A percentile compares a stretch with the other conserved stretches of the same genome.
These are phyloP conservation scores for Cladophialophora immunda DNA, from an alignment of 2,329 filamentous ascomycete species.

Conservation along the genomic window DNA sequence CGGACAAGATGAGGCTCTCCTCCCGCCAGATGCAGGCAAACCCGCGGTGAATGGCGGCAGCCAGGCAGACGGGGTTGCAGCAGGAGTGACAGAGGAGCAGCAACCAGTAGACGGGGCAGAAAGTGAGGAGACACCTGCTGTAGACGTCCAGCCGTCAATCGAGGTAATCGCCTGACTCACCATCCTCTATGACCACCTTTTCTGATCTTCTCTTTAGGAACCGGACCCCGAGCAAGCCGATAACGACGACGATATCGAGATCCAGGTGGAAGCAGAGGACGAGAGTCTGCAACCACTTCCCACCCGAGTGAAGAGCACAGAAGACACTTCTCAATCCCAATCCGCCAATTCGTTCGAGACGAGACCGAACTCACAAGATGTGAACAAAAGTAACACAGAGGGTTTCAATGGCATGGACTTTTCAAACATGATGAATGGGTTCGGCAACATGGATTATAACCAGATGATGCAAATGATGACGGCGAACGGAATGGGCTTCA, in stretches of 20 bases:
- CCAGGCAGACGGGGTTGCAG: slow-evolving; percentile 14
- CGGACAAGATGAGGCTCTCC: slow-evolving; percentile 33
- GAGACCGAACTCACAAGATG: slow-evolving; percentile 24
- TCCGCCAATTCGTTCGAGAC: slow-evolving; percentile 14
- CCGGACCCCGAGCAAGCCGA: slow-evolving; percentile 28
- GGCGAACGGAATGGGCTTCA: slow-evolving; percentile 49
- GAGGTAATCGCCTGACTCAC: slow-evolving; percentile 28
- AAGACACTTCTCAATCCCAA: slow-evolving; percentile 28
- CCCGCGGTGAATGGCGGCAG: slow-evolving; percentile 18
- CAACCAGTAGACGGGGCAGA: slow-evolving; percentile 35
- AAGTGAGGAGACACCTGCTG: slow-evolving; percentile 21
- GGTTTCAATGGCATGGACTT: slow-evolving; percentile 51
- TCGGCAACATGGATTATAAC: slow-evolving; percentile 73
- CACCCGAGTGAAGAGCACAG: slow-evolving; percentile 23
- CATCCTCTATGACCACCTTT: background rate
- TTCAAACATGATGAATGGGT: slow-evolving; percentile 59
- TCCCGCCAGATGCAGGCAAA: slow-evolving; percentile 9
- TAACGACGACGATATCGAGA: slow-evolving; percentile 40
- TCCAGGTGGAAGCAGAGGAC: slow-evolving; percentile 40
- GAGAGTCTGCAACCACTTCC: slow-evolving; percentile 34
- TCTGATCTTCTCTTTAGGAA: slow-evolving; percentile 27
- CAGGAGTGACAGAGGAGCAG: slow-evolving; percentile 27
- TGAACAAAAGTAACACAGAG: slow-evolving; percentile 7
- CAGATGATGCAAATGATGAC: slow-evolving; percentile 73
- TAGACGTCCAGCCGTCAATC: slow-evolving; percentile 35